These are phyloP conservation scores for Arachnomyces sp. DNA, from an alignment of 2,329 filamentous ascomycete genomes.

Conservation along the genomic window DNA sequence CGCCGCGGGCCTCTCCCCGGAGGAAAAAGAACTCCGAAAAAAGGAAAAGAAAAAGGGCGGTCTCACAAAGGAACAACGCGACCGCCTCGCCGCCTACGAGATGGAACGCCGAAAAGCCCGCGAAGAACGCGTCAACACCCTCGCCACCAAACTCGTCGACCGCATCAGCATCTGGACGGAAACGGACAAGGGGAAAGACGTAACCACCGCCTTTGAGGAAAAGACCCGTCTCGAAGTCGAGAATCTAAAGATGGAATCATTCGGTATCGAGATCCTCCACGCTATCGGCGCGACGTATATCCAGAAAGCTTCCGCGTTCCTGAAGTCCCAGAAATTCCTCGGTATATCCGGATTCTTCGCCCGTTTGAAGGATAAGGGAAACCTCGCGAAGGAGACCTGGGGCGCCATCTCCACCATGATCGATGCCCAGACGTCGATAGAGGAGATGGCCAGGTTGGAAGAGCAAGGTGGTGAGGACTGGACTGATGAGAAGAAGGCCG, in stretches of 20 bases:
- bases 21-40: constrained; percentile 66
- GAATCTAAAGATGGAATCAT: constrained; percentile 98
- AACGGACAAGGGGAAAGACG: constrained; percentile 78
- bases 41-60: constrained; percentile 86
- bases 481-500: constrained; percentile 94
- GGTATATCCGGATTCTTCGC: constrained; percentile 94
- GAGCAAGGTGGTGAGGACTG: constrained; percentile 92
- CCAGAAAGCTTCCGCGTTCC: constrained; percentile 73
- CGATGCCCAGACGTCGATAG: constrained; percentile 95
- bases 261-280: constrained; percentile 91
- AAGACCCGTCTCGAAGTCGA: constrained; percentile 94
- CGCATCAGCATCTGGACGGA: constrained; percentile 93
- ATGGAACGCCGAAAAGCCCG: constrained; percentile 73
- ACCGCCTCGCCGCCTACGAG: constrained; percentile 83
- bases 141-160: constrained; percentile 77
- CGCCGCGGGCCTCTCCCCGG: constrained; percentile 57
- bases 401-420: constrained; percentile 94
- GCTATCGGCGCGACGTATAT: constrained; percentile 89
- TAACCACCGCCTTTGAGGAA: constrained; percentile 82
- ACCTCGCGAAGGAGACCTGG: constrained; percentile 96
- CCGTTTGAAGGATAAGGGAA: constrained; percentile 91
- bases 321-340: constrained; percentile 94
- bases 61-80: constrained; percentile 82
- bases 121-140: constrained; percentile 78
- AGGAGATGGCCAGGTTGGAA: constrained; percentile 96